Evolutionary conservation across 805 yeast genomes (phyloP), one percentile per base, ranked within the genome.

Genomic region (Kodamaea sagamina): DNA sequence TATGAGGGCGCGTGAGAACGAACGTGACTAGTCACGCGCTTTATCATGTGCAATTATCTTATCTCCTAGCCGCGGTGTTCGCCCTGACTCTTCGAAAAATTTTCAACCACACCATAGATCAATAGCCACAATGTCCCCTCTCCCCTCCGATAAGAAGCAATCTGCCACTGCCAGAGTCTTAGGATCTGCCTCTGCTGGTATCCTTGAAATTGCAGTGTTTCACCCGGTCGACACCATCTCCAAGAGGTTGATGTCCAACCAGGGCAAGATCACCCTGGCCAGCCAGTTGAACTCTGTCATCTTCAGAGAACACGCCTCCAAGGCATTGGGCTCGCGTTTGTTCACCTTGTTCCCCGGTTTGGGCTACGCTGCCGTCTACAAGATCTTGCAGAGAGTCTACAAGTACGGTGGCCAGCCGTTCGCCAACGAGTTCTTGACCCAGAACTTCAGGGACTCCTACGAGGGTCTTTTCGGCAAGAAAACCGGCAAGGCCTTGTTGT

Each of bases 341-440:
- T 71, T 88, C 51, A 84, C 97, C 8, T 75, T 93, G 50, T 93
- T 93, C 73, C 99, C 99, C 13, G 99, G 99, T 64, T 78, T 93
- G 51, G 98, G 98, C 18, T 93, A 93, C 62, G 99, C 99, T 50
- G 98, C 99, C 36, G 87, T 89, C 52, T 93, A 93, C 77, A 93
- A 93, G 70, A 85, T 93, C 55, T 74, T 92, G 55, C 99, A 93
- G 72, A 82, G 99, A 73, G 97, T 93, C 43, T 93, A 93, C 79
- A 93, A 93, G 71, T 93, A 93, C 65, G 98, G 99, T 61, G 99
- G 99, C 40, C 99, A 93, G 73, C 99, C 99, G 37, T 90, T 89
- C 62, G 99, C 92, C 51, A 93, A 93, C 62, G 99, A 93, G 69
- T 88, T 82, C 61, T 76, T 93, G 62, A 79, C 86, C 57, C 74